Conservation (phyloP, 176 grass and related monocot genomes). For the Cenchrus americanus region DNA sequence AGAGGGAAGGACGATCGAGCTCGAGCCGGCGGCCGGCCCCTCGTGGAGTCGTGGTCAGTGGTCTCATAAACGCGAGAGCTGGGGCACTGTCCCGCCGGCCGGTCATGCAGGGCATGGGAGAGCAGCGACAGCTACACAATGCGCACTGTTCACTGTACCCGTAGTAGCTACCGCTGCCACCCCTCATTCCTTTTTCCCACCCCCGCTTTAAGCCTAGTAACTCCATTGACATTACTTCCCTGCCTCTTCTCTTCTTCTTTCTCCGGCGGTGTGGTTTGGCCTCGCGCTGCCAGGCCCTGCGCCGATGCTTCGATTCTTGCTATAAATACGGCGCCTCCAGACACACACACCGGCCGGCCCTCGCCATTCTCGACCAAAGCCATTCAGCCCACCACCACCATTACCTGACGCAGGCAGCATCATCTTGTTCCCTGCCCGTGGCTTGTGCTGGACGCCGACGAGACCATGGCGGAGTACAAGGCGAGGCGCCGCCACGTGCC, state of each 20-base stretch:
- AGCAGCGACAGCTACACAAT: no score
- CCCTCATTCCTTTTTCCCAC: conserved; percentile 32
- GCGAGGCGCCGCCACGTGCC: conserved; percentile 38
- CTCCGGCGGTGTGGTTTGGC: background rate
- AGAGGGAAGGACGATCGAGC: background rate
- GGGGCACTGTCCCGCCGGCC: background rate
- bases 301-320: background rate
- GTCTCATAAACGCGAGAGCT: conserved; percentile 3
- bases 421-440: no score
- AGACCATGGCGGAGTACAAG: conserved; percentile 6
- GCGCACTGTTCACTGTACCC: background rate
- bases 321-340: conserved; percentile 10
- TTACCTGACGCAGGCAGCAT: no score
- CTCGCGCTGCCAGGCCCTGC: background rate
- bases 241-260: background rate
- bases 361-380: background rate
- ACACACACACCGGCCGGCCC: background rate
- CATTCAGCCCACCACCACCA: background rate
- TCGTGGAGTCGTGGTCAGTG: no score
- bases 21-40: background rate
- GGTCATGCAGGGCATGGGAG: background rate
- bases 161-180: background rate
- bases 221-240: background rate
- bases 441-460: no score
- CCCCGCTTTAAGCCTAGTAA: background rate